Percentiles rank a stretch among this genome's conserved stretches.
Evolutionary conservation across 345 rosid genomes (phyloP).

Genomic region (Salix suchowensis): DNA sequence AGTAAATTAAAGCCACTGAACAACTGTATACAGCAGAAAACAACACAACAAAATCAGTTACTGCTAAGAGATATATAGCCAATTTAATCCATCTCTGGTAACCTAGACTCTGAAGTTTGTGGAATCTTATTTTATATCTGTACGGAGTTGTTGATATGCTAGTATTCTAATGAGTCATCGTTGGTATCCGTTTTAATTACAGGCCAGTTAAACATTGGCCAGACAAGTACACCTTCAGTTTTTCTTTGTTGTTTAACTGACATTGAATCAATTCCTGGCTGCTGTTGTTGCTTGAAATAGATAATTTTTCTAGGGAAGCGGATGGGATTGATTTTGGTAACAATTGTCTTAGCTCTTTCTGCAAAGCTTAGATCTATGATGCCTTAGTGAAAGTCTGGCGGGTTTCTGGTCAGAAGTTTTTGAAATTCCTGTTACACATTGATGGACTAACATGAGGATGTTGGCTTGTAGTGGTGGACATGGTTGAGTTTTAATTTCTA

Average conservation of each 20-base stretch:
- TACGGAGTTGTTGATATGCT: no score
- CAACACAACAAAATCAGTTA: background rate
- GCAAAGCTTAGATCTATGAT: background rate
- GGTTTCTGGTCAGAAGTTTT: background rate
- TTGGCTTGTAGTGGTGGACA: background rate
- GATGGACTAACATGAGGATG: background rate
- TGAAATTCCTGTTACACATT: background rate
- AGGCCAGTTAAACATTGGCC: background rate
- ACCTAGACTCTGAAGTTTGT: no score
- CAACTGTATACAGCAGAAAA: background rate
- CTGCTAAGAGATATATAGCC: background rate
- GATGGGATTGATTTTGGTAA: background rate
- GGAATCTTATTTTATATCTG: no score
- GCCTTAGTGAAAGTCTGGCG: background rate
- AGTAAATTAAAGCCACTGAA: background rate
- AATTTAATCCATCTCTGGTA: no score
- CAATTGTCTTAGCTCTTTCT: background rate
- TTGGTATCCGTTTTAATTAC: background rate
- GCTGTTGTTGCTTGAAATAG: background rate
- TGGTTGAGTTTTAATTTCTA: background rate
- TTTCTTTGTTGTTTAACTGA: background rate
- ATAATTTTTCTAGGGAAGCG: constrained; percentile 3
- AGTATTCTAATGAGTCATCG: background rate
- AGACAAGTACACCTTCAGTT: background rate
- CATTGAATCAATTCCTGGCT: background rate